phyloP scores from a whole-genome alignment of 371 early-diverging fungal genomes.

The Chytridium lagenaria region DNA sequence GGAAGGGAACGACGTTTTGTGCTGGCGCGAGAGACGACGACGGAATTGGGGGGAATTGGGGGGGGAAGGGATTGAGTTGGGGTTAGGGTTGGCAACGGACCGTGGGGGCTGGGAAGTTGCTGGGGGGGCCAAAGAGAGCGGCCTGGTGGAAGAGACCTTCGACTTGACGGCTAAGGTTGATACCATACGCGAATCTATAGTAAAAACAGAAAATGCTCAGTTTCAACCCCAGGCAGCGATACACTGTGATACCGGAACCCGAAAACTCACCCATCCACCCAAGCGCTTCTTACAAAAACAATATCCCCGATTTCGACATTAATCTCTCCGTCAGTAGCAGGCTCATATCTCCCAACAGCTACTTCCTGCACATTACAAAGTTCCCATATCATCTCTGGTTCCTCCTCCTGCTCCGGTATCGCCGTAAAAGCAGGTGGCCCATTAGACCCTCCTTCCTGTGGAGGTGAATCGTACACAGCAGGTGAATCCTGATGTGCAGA shows the following conservation, averaged over 20 bases:
- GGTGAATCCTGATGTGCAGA: too few species aligned
- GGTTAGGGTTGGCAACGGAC: background rate
- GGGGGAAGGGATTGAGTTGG: background rate
- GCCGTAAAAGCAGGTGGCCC: background rate
- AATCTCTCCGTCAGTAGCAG: background rate
- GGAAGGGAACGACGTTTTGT: background rate
- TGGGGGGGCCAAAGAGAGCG: slow-evolving; percentile 3
- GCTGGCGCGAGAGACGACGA: too few species aligned
- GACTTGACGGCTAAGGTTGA: background rate
- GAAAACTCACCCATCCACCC: slow-evolving; percentile 10
- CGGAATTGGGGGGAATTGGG: background rate
- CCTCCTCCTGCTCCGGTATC: background rate
- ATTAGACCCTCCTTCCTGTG: background rate
- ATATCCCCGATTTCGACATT: background rate
- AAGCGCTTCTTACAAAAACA: slow-evolving; percentile 1
- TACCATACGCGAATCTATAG: slow-evolving; percentile 12
- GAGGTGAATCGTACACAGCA: background rate
- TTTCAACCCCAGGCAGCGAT: background rate
- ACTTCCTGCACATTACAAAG: background rate
- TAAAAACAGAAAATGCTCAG: background rate
- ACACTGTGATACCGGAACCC: background rate
- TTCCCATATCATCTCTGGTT: background rate
- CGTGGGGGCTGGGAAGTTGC: background rate
- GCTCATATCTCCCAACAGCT: background rate
- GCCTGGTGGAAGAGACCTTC: slow-evolving; percentile 1